Percentiles rank a stretch among this genome's conserved stretches.
Conservation (phyloP, 768 basidiomycete species). For the Tylopilus sp. region DNA sequence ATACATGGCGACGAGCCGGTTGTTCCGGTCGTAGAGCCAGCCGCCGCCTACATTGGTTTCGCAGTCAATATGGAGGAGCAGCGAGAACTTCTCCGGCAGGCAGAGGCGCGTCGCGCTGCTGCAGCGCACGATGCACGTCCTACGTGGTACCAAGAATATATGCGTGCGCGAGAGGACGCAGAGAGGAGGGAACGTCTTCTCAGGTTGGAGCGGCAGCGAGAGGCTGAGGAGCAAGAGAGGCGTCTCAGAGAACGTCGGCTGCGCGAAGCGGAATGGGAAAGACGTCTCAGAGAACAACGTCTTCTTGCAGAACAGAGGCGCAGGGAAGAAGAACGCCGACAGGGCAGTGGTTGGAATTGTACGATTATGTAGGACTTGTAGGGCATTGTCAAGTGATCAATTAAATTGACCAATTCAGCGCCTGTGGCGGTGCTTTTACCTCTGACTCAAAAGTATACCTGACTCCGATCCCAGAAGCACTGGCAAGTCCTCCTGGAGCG, state of each 20-base stretch:
- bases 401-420: too few species aligned
- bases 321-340: background rate
- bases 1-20: slow-evolving; percentile 19
- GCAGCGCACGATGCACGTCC: background rate
- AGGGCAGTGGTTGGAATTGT: slow-evolving; percentile 20
- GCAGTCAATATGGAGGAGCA: slow-evolving; percentile 22
- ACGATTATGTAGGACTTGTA: slow-evolving; percentile 24
- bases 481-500: too few species aligned
- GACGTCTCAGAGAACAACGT: background rate
- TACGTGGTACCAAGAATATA: background rate
- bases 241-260: background rate
- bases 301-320: slow-evolving; percentile 6
- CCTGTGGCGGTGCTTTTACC: too few species aligned
- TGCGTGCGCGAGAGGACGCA: background rate
- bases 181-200: background rate
- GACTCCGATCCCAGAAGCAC: too few species aligned
- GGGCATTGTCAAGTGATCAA: too few species aligned
- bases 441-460: too few species aligned
- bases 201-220: slow-evolving; percentile 1
- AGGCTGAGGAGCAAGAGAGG: slow-evolving; percentile 1
- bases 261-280: background rate
- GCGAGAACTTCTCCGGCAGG: slow-evolving; percentile 14
- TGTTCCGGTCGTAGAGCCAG: slow-evolving; percentile 1
- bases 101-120: slow-evolving; percentile 9
- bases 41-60: slow-evolving; percentile 6